phyloP scores from a whole-genome alignment of 2,329 filamentous ascomycete species.

The Paramyrothecium sp. region DNA sequence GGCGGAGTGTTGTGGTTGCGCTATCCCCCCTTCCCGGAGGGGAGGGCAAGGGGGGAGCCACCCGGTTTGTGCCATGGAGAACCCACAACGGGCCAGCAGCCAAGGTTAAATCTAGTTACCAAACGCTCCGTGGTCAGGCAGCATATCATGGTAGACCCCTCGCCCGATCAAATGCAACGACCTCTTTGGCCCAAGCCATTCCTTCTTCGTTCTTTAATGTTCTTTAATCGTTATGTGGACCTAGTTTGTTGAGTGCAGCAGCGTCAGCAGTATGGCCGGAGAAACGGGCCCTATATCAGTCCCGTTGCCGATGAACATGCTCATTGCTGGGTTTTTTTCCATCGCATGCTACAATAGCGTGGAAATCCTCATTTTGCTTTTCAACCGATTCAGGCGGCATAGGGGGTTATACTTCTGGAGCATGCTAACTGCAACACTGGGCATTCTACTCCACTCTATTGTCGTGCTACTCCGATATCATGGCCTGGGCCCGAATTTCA shows the following conservation, averaged over 20 bases:
- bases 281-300: neutral
- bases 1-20: too few relatives aligned
- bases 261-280: neutral
- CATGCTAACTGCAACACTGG: constrained; percentile 20
- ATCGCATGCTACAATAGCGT: neutral
- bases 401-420: constrained; percentile 28
- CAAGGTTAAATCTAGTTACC: too few relatives aligned
- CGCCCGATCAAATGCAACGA: too few relatives aligned
- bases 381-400: constrained; percentile 16
- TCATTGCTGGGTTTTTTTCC: neutral
- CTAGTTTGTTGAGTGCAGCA: neutral
- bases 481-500: neutral
- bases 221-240: neutral
- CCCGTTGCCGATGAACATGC: neutral
- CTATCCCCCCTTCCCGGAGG: too few relatives aligned
- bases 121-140: too few relatives aligned
- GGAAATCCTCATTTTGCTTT: neutral
- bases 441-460: constrained; percentile 21
- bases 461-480: constrained; percentile 36
- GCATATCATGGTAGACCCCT: too few relatives aligned
- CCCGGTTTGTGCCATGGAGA: too few relatives aligned
- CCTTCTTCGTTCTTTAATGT: too few relatives aligned
- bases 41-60: too few relatives aligned
- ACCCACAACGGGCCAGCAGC: neutral
- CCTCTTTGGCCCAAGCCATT: too few relatives aligned